phyloP scores from a whole-genome alignment of 2,329 filamentous ascomycete species.

The Diplocarpon mali region DNA sequence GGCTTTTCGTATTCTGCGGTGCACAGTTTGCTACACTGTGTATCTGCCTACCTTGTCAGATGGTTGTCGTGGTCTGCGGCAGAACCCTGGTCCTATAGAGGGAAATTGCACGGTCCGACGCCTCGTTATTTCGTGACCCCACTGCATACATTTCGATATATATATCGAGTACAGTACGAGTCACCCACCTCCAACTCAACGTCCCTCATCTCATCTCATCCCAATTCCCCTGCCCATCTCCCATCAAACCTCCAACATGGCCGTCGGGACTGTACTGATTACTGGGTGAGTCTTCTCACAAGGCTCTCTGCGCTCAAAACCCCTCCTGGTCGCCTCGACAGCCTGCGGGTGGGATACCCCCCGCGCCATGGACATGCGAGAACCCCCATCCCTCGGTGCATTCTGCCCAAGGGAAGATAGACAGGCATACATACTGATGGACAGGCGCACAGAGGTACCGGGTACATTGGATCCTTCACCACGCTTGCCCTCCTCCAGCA shows the following conservation, averaged over 20 bases:
- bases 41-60: too few species aligned
- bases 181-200: not conserved
- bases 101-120: too few species aligned
- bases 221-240: not conserved
- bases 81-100: too few species aligned
- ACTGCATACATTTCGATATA: too few species aligned
- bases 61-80: too few species aligned
- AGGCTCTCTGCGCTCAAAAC: not conserved
- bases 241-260: conserved; percentile 41
- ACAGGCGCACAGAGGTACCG: conserved; percentile 62
- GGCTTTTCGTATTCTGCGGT: not conserved
- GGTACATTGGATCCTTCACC: conserved; percentile 99
- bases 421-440: conserved; percentile 20
- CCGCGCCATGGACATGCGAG: not conserved
- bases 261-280: conserved; percentile 78
- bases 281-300: conserved; percentile 58
- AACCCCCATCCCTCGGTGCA: not conserved
- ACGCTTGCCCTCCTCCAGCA: conserved; percentile 82
- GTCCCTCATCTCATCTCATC: not conserved
- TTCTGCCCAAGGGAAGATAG: too few species aligned
- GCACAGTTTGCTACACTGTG: not conserved
- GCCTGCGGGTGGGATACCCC: not conserved
- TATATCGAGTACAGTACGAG: not conserved
- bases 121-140: too few species aligned
- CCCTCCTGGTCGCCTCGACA: not conserved